phyloP scores from a whole-genome alignment of 441 rosid species.

The Biscutella laevigata region DNA sequence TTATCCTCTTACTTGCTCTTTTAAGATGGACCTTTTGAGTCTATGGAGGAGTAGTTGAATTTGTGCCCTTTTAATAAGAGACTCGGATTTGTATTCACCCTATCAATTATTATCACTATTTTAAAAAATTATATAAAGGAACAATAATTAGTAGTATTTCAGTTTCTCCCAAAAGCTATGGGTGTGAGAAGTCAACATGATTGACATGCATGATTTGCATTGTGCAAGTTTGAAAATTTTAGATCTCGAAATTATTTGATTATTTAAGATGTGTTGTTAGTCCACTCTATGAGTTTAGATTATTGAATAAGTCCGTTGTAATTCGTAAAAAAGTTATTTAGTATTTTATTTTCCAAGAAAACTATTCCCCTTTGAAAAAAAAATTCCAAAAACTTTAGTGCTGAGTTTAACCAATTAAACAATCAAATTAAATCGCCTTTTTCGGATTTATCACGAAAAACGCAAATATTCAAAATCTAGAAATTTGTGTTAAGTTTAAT shows the following conservation, averaged over 20 bases:
- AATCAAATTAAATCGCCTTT: background rate
- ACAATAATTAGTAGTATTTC: conserved; percentile 6
- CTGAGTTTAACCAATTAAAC: no score
- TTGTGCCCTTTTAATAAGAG: conserved; percentile 26
- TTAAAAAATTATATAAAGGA: conserved; percentile 1
- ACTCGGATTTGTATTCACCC: conserved; percentile 21
- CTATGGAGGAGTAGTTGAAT: conserved; percentile 25
- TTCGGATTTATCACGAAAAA: background rate
- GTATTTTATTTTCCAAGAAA: no score
- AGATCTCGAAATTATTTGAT: background rate
- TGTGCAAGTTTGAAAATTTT: conserved; percentile 8
- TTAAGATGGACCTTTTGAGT: conserved; percentile 16
- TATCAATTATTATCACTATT: conserved; percentile 15
- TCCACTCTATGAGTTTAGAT: no score
- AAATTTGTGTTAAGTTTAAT: background rate
- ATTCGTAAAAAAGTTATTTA: no score
- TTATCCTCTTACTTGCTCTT: conserved; percentile 18
- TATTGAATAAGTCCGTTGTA: no score
- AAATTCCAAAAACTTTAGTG: no score
- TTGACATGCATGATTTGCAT: conserved; percentile 30
- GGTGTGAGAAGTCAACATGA: conserved; percentile 31
- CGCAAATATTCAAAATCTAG: background rate
- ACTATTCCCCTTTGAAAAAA: no score
- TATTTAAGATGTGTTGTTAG: no score
- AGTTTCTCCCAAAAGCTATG: conserved; percentile 18